Conservation (phyloP, 176 grass and related monocot genomes). For the Thinopyrum elongatum region DNA sequence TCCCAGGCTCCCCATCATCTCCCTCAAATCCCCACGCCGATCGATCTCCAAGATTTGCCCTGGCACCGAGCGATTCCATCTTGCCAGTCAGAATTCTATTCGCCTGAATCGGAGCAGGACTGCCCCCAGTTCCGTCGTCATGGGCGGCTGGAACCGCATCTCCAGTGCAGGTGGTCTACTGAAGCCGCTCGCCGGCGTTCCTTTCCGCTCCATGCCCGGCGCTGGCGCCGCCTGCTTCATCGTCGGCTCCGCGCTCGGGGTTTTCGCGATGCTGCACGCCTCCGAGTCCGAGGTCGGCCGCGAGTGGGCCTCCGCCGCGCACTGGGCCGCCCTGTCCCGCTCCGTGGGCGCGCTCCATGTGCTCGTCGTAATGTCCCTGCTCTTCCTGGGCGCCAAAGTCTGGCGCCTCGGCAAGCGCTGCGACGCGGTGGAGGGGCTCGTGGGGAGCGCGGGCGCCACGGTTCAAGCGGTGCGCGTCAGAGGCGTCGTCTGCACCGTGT, state of each 20-base stretch:
- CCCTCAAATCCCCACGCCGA: background rate
- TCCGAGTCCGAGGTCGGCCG: conserved; percentile 19
- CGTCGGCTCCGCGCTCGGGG: conserved; percentile 41
- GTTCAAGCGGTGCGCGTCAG: conserved; percentile 23
- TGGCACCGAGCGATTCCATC: background rate
- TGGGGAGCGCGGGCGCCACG: conserved; percentile 22
- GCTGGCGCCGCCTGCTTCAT: conserved; percentile 39
- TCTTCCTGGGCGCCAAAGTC: conserved; percentile 32
- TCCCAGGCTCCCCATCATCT: background rate
- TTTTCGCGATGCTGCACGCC: conserved; percentile 41
- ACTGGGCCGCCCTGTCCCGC: conserved; percentile 8
- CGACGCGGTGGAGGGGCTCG: conserved; percentile 42
- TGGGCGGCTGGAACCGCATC: conserved; percentile 36
- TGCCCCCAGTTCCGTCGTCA: background rate
- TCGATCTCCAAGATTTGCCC: conserved; percentile 20
- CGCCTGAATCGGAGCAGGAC: background rate
- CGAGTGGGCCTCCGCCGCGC: conserved; percentile 28
- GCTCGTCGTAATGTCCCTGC: conserved; percentile 14
- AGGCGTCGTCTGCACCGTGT: conserved; percentile 50
- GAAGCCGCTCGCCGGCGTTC: conserved; percentile 35
- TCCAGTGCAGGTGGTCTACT: conserved; percentile 16
- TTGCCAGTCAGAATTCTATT: background rate
- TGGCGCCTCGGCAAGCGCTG: conserved; percentile 48
- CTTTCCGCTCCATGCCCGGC: background rate
- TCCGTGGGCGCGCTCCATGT: conserved; percentile 16